Conservation (phyloP, 2,329 filamentous ascomycete species). For the Cytospora leucostoma region DNA sequence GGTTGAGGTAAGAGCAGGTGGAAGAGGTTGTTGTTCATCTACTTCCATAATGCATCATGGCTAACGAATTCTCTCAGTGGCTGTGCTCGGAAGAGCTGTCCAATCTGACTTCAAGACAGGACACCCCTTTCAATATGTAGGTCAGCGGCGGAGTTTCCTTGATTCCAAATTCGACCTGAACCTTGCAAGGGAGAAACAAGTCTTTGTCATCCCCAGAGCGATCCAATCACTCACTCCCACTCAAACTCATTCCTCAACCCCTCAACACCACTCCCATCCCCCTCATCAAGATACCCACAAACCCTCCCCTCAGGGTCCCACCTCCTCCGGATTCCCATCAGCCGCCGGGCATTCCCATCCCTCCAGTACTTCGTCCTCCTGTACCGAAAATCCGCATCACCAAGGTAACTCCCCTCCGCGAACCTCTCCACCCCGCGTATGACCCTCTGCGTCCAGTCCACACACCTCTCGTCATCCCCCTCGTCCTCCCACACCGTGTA, state of each 20-base stretch:
- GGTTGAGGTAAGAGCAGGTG: no score
- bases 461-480: constrained; percentile 46
- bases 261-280: constrained; percentile 43
- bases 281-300: constrained; percentile 49
- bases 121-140: no score
- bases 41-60: no score
- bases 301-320: constrained; percentile 46
- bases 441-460: constrained; percentile 45
- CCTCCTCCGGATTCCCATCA: constrained; percentile 46
- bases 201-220: not conserved
- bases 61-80: no score
- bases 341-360: constrained; percentile 40
- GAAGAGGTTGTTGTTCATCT: no score
- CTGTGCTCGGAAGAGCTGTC: no score
- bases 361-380: constrained; percentile 51
- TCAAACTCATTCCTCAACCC: constrained; percentile 47
- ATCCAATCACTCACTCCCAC: constrained; percentile 31
- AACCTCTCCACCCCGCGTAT: constrained; percentile 44
- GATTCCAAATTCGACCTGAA: no score
- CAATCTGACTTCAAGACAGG: no score
- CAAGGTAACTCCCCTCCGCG: constrained; percentile 53
- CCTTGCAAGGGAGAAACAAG: not conserved
- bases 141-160: no score
- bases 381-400: constrained; percentile 55
- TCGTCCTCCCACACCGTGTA: constrained; percentile 53